A percentile compares a stretch with the other conserved stretches of the same genome.
These are phyloP conservation scores for Licmophora abbreviata DNA, from an alignment of 108 stramenopile genomes.

Conservation along the genomic window DNA sequence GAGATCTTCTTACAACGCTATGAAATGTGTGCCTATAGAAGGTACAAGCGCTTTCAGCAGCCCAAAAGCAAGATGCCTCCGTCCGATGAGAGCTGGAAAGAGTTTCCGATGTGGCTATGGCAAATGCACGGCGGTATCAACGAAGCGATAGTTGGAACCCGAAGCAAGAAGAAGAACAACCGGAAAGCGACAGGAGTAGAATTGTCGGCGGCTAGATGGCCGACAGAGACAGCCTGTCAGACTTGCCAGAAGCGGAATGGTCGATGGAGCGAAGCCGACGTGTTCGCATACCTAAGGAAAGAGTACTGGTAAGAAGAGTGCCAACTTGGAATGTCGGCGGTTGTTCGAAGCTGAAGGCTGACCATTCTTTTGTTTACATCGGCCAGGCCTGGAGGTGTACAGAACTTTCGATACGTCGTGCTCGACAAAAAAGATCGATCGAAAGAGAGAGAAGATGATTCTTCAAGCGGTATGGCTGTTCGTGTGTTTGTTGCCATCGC, in stretches of 20 bases:
- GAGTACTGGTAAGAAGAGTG: constrained; percentile 40
- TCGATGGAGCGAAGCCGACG: constrained; percentile 18
- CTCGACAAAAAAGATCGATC: constrained; percentile 41
- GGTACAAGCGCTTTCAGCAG: constrained; percentile 22
- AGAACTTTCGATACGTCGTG: constrained; percentile 42
- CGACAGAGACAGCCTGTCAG: constrained; percentile 19
- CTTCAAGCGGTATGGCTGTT: too few species aligned
- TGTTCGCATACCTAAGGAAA: constrained; percentile 27
- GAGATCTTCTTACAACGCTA: constrained; percentile 16
- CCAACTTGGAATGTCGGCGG: too few species aligned
- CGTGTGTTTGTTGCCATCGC: too few species aligned
- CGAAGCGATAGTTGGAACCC: neutral
- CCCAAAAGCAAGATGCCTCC: constrained; percentile 5
- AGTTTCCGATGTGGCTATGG: constrained; percentile 36
- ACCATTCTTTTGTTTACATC: too few species aligned
- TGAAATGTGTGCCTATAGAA: constrained; percentile 20
- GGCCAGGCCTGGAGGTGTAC: constrained; percentile 31
- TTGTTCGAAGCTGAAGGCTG: too few species aligned
- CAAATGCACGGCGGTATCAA: constrained; percentile 39
- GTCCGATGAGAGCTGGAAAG: constrained; percentile 23
- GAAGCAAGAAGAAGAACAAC: neutral
- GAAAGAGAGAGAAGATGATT: too few species aligned
- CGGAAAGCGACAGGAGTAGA: constrained; percentile 5
- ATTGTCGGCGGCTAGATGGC: constrained; percentile 20
- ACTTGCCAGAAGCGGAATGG: constrained; percentile 18